Percentiles rank a stretch among this genome's conserved stretches.
Conservation (phyloP, 306 rosid species). For the Notholithocarpus densiflorus region DNA sequence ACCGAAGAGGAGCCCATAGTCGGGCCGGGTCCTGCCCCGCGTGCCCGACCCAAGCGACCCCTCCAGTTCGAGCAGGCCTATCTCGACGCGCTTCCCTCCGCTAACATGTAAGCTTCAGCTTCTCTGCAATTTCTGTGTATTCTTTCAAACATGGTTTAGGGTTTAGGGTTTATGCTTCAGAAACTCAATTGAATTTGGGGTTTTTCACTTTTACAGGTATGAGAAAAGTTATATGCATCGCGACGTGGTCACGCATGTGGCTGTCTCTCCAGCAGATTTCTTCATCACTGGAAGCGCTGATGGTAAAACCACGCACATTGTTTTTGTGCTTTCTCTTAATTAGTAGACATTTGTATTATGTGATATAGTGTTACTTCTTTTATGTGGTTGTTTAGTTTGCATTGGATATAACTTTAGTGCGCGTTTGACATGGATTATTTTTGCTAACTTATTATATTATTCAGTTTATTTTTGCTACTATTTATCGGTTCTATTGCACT, state of each 20-base stretch:
- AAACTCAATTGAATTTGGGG: neutral
- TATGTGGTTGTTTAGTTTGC: neutral
- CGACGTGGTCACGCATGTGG: slow-evolving; percentile 92
- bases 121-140: too few relatives aligned
- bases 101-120: slow-evolving; percentile 54
- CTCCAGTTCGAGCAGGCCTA: slow-evolving; percentile 96
- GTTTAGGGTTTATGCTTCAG: neutral
- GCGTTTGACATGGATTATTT: too few relatives aligned
- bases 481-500: fast-evolving
- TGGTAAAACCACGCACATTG: slow-evolving; percentile 38
- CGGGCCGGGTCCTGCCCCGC: slow-evolving; percentile 91
- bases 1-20: slow-evolving; percentile 46
- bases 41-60: slow-evolving; percentile 78
- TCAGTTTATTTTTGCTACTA: fast-evolving
- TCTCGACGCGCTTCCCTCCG: slow-evolving; percentile 86
- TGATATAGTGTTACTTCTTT: neutral
- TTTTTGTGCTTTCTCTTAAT: neutral
- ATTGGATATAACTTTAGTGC: neutral
- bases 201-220: slow-evolving; percentile 48
- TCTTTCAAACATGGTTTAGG: neutral
- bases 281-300: slow-evolving; percentile 90
- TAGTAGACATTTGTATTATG: neutral
- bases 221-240: slow-evolving; percentile 99
- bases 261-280: slow-evolving; percentile 85
- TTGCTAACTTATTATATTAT: too few relatives aligned